phyloP scores from a whole-genome alignment of 441 rosid genomes.

The Metrosideros polymorpha region DNA sequence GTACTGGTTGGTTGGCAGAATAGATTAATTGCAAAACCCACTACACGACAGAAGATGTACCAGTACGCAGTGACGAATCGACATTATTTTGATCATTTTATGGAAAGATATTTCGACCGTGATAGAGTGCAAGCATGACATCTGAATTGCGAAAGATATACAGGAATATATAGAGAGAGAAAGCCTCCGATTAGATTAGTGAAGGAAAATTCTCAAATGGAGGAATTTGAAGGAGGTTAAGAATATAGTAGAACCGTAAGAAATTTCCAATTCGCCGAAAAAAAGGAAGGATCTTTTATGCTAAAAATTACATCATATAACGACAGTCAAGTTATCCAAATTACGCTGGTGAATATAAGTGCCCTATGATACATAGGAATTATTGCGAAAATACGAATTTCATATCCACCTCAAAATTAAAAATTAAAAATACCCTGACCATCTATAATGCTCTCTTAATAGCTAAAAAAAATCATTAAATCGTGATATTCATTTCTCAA shows the following conservation, averaged over 20 bases:
- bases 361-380: neutral
- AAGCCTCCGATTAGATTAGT: neutral
- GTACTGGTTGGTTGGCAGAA: neutral
- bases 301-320: neutral
- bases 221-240: neutral
- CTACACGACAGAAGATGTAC: neutral
- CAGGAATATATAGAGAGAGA: neutral
- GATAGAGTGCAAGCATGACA: neutral
- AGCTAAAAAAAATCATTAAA: neutral
- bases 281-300: neutral
- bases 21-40: neutral
- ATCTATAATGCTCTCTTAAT: neutral
- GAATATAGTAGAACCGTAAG: neutral
- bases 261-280: neutral
- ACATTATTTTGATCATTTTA: neutral
- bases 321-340: neutral
- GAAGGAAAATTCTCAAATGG: neutral
- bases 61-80: neutral
- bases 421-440: neutral
- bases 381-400: neutral
- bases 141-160: fast-evolving
- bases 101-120: neutral
- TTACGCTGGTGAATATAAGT: no score
- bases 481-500: neutral
- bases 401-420: neutral